Evolutionary conservation across 2,329 filamentous ascomycete genomes (phyloP).

Genomic region (Penicillium expansum): DNA sequence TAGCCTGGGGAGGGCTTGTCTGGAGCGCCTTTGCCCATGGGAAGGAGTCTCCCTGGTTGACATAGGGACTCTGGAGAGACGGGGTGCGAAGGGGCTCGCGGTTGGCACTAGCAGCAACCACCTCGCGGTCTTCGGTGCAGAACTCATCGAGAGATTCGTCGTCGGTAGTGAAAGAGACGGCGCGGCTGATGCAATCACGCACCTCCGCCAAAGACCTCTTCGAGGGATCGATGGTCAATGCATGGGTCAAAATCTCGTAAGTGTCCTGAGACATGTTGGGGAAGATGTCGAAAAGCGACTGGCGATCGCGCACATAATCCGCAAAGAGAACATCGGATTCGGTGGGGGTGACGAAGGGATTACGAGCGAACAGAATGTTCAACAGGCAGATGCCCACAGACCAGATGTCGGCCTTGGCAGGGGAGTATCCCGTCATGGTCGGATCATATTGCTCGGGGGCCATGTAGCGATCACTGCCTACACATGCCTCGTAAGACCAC

Average conservation of each 20-base stretch:
- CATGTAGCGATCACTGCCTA: conserved; percentile 99
- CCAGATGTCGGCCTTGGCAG: conserved; percentile 93
- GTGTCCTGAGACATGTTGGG: conserved; percentile 98
- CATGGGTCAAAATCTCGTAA: conserved; percentile 87
- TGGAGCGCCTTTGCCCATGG: conserved; percentile 93
- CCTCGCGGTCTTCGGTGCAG: conserved; percentile 75
- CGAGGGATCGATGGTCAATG: conserved; percentile 84
- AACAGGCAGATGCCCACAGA: conserved; percentile 94
- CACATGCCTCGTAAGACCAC: conserved; percentile 89
- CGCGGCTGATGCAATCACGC: conserved; percentile 72
- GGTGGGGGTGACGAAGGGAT: conserved; percentile 88
- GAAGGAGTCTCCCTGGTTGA: conserved; percentile 76
- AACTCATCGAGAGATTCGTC: conserved; percentile 93
- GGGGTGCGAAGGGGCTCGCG: conserved; percentile 94
- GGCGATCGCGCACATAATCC: conserved; percentile 89
- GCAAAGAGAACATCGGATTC: conserved; percentile 89
- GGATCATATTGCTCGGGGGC: conserved; percentile 97
- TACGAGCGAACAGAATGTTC: conserved; percentile 94
- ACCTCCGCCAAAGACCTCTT: conserved; percentile 79
- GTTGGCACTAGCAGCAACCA: conserved; percentile 76
- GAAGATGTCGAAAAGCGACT: conserved; percentile 96
- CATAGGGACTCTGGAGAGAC: conserved; percentile 81
- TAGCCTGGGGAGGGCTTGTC: conserved; percentile 65
- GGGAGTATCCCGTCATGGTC: conserved; percentile 80
- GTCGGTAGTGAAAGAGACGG: conserved; percentile 87